Evolutionary conservation across 257 asterid species (phyloP), one percentile per base, ranked within the genome.

Genomic region (Plectranthus barbatus): DNA sequence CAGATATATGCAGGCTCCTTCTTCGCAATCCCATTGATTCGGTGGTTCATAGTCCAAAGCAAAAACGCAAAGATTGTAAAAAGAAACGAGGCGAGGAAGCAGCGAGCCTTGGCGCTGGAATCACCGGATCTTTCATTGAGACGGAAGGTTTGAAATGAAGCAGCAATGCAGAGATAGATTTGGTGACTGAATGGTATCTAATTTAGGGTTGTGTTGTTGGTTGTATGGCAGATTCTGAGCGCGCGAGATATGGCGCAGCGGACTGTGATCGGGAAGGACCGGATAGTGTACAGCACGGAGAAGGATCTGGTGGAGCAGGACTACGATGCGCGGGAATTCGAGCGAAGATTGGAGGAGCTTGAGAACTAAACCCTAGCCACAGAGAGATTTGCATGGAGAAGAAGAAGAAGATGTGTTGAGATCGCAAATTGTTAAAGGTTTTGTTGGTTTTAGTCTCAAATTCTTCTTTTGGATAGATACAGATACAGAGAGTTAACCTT

Each of bases 1-100:
- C 97, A 90, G 99, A 72, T 93, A 52, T 93, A 93, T 56, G 97
- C 99, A 66, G 95, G 94, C 67, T 90, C 99, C 64, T 93, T 93
- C 82, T 93, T 93, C 64, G 91, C 87, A 42, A 92, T 92, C 72
- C 99, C 99, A 59, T 53, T 85, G 67, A 31, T 85, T 63, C 86
- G 99, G 58, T 87, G 94, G 99, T 76, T 89, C 62, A 65, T 81
- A 15, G 64, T 90, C 74, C 81, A 67, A 77, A 84, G 70, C 80
- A 78, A 76, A 57, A 93, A 93, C 59, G 79, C 85, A 26, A 74
- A 74, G 62, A 93, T 93, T 67, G 75, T 70, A 31, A 75, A 76
- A 74, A 85, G 95, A 73, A 93, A 93, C 56, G 69, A 9, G 71
- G 86, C 92, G 20, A 82, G 99, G 76, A 77, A 82, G 74, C 76